A percentile compares a stretch with the other conserved stretches of the same genome.
phyloP scores from a whole-genome alignment of 2,329 filamentous ascomycete species.

The Penicillium thymicola region DNA sequence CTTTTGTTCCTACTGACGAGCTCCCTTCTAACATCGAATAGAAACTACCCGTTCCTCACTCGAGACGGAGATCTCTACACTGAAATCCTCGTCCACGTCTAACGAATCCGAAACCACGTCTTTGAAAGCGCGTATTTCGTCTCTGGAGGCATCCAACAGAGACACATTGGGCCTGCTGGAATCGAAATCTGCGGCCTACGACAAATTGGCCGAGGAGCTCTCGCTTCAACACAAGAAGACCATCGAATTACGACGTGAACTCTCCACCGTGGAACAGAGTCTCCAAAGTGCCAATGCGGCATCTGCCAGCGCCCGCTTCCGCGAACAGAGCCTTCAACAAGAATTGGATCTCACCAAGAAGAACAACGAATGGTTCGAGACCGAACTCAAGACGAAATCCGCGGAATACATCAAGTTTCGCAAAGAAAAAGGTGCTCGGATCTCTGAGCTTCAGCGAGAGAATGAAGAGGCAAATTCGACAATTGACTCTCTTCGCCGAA shows the following conservation, averaged over 20 bases:
- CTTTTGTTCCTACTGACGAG: background rate
- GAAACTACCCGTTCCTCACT: conserved; percentile 72
- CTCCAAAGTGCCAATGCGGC: conserved; percentile 78
- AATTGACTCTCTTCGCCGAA: conserved; percentile 73
- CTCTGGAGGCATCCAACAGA: conserved; percentile 86
- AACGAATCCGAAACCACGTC: conserved; percentile 66
- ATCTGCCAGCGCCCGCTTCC: conserved; percentile 78
- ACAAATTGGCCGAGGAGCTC: conserved; percentile 80
- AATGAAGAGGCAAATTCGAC: conserved; percentile 80
- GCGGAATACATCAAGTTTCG: conserved; percentile 84
- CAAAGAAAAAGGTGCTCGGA: conserved; percentile 89
- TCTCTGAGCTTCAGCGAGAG: conserved; percentile 81
- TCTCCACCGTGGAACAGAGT: conserved; percentile 76
- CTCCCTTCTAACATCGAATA: conserved; percentile 38
- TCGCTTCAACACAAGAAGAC: conserved; percentile 86
- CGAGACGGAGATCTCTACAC: conserved; percentile 74
- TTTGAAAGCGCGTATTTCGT: conserved; percentile 76
- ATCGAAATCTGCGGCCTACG: conserved; percentile 81
- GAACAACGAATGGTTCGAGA: conserved; percentile 91
- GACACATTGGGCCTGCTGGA: conserved; percentile 87
- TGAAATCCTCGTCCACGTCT: conserved; percentile 70
- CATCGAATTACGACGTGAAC: conserved; percentile 76
- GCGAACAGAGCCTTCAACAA: conserved; percentile 84
- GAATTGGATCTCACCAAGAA: conserved; percentile 84
- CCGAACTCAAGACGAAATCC: conserved; percentile 84